Conservation (phyloP, 768 basidiomycete genomes). For the Suillus occidentalis region DNA sequence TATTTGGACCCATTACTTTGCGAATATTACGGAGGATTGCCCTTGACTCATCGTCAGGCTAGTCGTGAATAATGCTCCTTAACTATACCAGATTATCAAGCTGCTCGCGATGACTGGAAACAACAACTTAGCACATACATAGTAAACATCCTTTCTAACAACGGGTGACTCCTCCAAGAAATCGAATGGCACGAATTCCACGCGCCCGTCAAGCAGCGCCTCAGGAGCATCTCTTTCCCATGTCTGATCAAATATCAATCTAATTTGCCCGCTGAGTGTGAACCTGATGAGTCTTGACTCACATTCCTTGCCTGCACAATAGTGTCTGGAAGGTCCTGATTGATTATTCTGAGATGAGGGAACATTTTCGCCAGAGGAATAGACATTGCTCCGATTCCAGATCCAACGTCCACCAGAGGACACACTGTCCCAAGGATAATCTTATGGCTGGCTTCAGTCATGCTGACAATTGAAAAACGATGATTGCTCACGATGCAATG, state of each 20-base stretch:
- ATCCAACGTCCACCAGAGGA: constrained; percentile 29
- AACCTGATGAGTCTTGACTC: background rate
- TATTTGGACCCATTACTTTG: constrained; percentile 28
- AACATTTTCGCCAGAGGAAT: constrained; percentile 24
- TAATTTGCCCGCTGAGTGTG: background rate
- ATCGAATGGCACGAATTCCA: constrained; percentile 20
- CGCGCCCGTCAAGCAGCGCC: constrained; percentile 16
- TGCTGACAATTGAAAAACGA: background rate
- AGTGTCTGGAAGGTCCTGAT: constrained; percentile 32
- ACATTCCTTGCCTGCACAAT: constrained; percentile 22
- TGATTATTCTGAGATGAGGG: constrained; percentile 25
- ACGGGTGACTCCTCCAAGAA: constrained; percentile 22
- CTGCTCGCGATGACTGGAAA: background rate
- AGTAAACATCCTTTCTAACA: constrained; percentile 24
- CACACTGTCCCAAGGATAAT: constrained; percentile 23
- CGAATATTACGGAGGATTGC: constrained; percentile 31
- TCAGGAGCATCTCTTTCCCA: constrained; percentile 22
- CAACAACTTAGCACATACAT: constrained; percentile 15
- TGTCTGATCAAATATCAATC: constrained; percentile 1
- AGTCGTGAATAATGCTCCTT: constrained; percentile 35
- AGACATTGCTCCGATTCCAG: constrained; percentile 28
- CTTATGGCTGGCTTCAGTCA: background rate
- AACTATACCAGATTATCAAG: constrained; percentile 14
- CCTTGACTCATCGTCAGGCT: constrained; percentile 35
- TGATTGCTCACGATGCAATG: too few relatives aligned